phyloP scores from a whole-genome alignment of 2,329 filamentous ascomycete genomes.

The Aspergillus tamarii region DNA sequence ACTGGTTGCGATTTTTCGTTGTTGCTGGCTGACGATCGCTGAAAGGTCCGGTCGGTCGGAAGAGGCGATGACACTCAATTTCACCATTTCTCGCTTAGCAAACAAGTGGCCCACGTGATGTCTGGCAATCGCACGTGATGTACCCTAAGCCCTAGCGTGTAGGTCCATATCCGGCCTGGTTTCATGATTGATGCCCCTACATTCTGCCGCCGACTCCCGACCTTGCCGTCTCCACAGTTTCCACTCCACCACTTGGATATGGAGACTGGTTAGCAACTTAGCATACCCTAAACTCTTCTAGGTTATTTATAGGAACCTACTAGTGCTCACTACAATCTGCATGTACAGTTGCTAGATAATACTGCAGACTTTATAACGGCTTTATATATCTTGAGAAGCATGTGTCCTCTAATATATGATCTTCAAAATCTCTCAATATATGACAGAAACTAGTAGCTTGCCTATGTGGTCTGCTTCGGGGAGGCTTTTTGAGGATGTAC shows the following conservation, averaged over 20 bases:
- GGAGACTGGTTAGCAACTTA: neutral
- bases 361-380: neutral
- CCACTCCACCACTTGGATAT: constrained; percentile 2
- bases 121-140: neutral
- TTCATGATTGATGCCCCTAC: neutral
- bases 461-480: no score
- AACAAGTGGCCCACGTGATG: constrained; percentile 34
- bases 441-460: no score
- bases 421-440: no score
- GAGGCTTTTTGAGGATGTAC: neutral
- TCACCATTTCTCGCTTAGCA: constrained; percentile 50
- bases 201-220: constrained; percentile 7
- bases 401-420: no score
- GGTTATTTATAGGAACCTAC: neutral
- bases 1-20: constrained; percentile 53
- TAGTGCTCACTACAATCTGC: neutral
- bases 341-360: neutral
- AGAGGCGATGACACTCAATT: constrained; percentile 38
- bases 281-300: constrained; percentile 4
- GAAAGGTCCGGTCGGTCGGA: constrained; percentile 36
- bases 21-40: constrained; percentile 47
- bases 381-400: no score
- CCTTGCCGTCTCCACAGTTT: constrained; percentile 18
- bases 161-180: neutral
- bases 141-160: constrained; percentile 46